A percentile compares a stretch with the other conserved stretches of the same genome.
Evolutionary conservation across 2,329 filamentous ascomycete species (phyloP).

Genomic region (Rugonectria rugulosa): DNA sequence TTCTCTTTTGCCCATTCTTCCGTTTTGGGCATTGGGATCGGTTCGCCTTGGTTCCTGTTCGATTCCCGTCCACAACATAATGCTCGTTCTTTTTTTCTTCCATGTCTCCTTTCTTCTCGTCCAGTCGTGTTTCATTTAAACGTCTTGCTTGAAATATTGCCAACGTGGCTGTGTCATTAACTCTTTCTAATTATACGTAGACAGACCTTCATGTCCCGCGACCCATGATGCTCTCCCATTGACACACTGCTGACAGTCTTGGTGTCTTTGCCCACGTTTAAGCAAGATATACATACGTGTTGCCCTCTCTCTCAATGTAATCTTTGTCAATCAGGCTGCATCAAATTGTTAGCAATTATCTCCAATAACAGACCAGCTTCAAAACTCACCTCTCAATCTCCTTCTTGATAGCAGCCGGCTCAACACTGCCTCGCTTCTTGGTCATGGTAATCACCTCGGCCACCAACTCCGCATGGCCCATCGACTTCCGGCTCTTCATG

Average conservation of each 20-base stretch:
- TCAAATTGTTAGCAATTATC: constrained; percentile 15
- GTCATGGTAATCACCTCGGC: constrained; percentile 93
- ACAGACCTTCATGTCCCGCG: too few species aligned
- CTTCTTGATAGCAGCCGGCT: constrained; percentile 89
- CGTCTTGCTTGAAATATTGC: too few species aligned
- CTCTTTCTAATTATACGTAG: too few species aligned
- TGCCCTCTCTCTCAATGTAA: constrained; percentile 83
- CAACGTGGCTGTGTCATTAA: too few species aligned
- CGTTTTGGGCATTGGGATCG: not conserved
- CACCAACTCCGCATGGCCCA: constrained; percentile 86
- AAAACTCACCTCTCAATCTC: constrained; percentile 90
- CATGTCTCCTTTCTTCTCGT: not conserved
- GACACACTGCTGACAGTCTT: not conserved
- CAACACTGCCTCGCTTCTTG: constrained; percentile 83
- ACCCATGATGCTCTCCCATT: not conserved
- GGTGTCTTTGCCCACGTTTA: constrained; percentile 43
- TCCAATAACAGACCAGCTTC: not conserved
- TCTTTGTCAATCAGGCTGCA: constrained; percentile 90
- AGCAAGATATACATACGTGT: constrained; percentile 74
- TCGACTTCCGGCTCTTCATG: constrained; percentile 92
- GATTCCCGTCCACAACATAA: constrained; percentile 4
- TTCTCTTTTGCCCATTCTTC: constrained; percentile 15
- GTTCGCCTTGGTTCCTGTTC: constrained; percentile 9
- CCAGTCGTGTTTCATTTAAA: too few species aligned
- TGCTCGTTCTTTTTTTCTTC: not conserved